Evolutionary conservation across 495 filamentous ascomycete genomes (phyloP).

Genomic region (Daldinia decipiens): DNA sequence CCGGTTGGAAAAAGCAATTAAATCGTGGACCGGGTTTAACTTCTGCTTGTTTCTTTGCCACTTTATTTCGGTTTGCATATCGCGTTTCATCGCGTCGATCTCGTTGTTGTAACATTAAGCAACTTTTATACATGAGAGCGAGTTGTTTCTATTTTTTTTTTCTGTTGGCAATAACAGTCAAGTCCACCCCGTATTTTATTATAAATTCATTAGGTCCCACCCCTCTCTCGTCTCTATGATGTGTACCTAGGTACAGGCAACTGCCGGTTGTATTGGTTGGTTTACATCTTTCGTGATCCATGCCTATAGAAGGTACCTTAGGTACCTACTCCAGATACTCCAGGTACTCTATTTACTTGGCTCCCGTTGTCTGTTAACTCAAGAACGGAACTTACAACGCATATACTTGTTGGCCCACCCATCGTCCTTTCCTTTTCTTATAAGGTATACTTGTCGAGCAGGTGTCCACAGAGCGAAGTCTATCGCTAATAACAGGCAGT

Average conservation of each 20-base stretch:
- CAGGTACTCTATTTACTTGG: not conserved
- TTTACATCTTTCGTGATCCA: not conserved
- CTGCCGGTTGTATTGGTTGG: not conserved
- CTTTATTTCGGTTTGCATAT: not conserved
- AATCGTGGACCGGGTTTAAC: not conserved
- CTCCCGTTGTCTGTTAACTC: not conserved
- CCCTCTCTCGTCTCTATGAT: not conserved
- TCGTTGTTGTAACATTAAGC: not conserved
- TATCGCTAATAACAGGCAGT: conserved; percentile 17
- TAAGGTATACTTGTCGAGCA: not conserved
- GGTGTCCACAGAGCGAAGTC: not conserved
- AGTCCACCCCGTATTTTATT: not conserved
- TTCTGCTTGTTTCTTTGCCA: not conserved
- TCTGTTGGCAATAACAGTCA: not conserved
- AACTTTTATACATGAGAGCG: not conserved
- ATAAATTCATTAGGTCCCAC: not conserved
- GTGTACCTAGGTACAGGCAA: not conserved
- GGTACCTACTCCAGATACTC: not conserved
- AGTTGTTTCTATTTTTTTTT: not conserved
- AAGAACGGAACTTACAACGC: not conserved
- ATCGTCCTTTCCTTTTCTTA: not conserved
- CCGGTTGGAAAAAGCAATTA: not conserved
- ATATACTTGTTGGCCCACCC: not conserved
- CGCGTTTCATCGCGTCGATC: conserved; percentile 2
- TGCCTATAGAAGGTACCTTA: not conserved